Conservation (phyloP, 2,329 filamentous ascomycete genomes). For the Diaporthe eres region DNA sequence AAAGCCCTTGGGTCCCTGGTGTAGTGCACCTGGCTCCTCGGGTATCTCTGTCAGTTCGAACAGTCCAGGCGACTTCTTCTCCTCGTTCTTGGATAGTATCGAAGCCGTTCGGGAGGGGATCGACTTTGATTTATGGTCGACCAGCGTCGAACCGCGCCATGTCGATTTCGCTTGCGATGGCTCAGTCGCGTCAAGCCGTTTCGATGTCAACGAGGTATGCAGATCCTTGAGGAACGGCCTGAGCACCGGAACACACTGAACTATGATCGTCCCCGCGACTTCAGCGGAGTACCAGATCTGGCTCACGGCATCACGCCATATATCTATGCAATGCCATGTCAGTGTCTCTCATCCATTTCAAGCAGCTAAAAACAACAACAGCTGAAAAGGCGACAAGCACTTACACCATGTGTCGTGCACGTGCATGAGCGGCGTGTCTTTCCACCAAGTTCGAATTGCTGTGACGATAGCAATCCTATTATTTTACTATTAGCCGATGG, state of each 20-base stretch:
- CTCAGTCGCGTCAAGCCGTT: slow-evolving; percentile 38
- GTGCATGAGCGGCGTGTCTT: slow-evolving; percentile 59
- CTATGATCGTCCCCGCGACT: slow-evolving; percentile 67
- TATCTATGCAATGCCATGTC: background rate
- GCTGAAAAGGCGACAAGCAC: slow-evolving; percentile 49
- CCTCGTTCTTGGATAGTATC: slow-evolving; percentile 38
- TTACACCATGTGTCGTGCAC: slow-evolving; percentile 60
- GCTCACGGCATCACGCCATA: slow-evolving; percentile 59
- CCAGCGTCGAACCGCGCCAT: slow-evolving; percentile 39
- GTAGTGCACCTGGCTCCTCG: slow-evolving; percentile 24
- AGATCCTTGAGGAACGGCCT: slow-evolving; percentile 62
- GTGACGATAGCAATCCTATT: slow-evolving; percentile 61
- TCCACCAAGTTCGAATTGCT: slow-evolving; percentile 64
- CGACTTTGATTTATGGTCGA: slow-evolving; percentile 28
- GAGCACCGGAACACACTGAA: slow-evolving; percentile 67
- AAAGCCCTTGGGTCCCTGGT: background rate
- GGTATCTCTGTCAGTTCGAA: slow-evolving; percentile 38
- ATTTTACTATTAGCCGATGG: background rate
- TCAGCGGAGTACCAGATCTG: slow-evolving; percentile 67
- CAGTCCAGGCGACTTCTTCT: slow-evolving; percentile 30
- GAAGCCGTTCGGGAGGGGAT: slow-evolving; percentile 13
- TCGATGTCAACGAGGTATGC: slow-evolving; percentile 54
- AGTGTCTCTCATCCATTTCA: background rate
- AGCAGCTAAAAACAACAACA: background rate
- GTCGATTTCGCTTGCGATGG: slow-evolving; percentile 29